phyloP scores from a whole-genome alignment of 2,329 filamentous ascomycete species.

The Raffaelea ambrosiae region DNA sequence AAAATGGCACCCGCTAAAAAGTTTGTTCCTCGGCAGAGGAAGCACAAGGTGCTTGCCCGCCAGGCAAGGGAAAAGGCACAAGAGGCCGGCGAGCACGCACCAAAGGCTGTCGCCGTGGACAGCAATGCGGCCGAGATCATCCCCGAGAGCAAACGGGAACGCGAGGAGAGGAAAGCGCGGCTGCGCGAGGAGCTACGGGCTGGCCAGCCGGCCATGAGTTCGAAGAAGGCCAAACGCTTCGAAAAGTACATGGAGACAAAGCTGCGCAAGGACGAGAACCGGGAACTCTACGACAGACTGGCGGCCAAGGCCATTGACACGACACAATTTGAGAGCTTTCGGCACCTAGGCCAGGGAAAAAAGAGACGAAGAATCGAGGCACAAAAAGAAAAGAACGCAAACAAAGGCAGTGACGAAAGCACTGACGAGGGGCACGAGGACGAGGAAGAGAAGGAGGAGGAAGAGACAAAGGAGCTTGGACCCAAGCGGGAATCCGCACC shows the following conservation, averaged over 20 bases:
- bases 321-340: slow-evolving; percentile 68
- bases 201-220: slow-evolving; percentile 32
- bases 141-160: slow-evolving; percentile 36
- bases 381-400: slow-evolving; percentile 47
- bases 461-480: not conserved
- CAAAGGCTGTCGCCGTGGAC: slow-evolving; percentile 25
- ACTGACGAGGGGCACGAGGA: slow-evolving; percentile 23
- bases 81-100: slow-evolving; percentile 29
- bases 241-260: slow-evolving; percentile 78
- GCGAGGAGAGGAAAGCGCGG: slow-evolving; percentile 45
- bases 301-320: slow-evolving; percentile 75
- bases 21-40: slow-evolving; percentile 57
- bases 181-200: slow-evolving; percentile 44
- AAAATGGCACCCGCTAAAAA: not conserved
- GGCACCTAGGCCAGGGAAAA: slow-evolving; percentile 61
- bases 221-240: slow-evolving; percentile 58
- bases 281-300: slow-evolving; percentile 74
- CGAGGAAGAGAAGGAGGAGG: slow-evolving; percentile 1
- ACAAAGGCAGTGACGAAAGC: too few species aligned
- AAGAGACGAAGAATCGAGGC: slow-evolving; percentile 66
- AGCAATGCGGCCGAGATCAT: slow-evolving; percentile 47
- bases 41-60: slow-evolving; percentile 61
- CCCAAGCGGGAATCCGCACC: too few species aligned
- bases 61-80: slow-evolving; percentile 29
- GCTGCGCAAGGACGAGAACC: slow-evolving; percentile 86